These are phyloP conservation scores for Elsinoe ampelina DNA, from an alignment of 2,329 filamentous ascomycete genomes.

Conservation along the genomic window DNA sequence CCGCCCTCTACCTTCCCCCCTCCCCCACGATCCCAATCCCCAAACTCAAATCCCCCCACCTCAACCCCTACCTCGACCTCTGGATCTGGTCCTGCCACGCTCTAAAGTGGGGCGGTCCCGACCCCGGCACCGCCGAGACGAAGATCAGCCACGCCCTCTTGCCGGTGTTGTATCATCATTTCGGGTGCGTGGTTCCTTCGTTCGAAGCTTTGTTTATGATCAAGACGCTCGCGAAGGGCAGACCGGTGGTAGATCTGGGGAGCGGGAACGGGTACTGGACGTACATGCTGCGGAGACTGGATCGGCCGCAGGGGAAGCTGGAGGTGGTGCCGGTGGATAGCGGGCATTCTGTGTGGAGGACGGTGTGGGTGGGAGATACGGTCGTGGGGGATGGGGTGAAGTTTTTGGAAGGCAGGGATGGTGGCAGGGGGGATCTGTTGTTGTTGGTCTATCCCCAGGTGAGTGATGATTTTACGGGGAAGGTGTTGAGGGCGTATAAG, in stretches of 20 bases:
- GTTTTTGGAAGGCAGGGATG: conserved; percentile 43
- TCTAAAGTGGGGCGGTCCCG: conserved; percentile 57
- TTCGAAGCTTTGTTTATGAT: conserved; percentile 57
- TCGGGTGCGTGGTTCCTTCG: conserved; percentile 61
- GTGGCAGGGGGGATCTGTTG: conserved; percentile 49
- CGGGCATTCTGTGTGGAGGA: conserved; percentile 58
- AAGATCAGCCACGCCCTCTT: conserved; percentile 57
- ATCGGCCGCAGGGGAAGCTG: conserved; percentile 32
- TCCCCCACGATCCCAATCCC: conserved; percentile 26
- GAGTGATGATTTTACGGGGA: conserved; percentile 55
- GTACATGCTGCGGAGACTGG: conserved; percentile 56
- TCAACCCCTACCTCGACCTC: conserved; percentile 60
- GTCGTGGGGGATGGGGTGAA: conserved; percentile 50
- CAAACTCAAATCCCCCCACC: conserved; percentile 37
- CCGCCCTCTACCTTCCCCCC: conserved; percentile 44
- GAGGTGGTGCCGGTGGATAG: conserved; percentile 56
- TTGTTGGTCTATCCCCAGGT: conserved; percentile 67
- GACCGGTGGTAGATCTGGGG: conserved; percentile 55
- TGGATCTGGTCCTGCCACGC: conserved; percentile 56
- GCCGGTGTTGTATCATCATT: conserved; percentile 69
- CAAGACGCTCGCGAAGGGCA: conserved; percentile 42
- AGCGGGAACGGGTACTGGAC: conserved; percentile 70
- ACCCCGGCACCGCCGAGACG: conserved; percentile 42
- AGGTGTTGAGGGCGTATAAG: conserved; percentile 50
- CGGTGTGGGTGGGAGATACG: conserved; percentile 60